These are phyloP conservation scores for Myochromella boudieri DNA, from an alignment of 768 basidiomycete genomes.

Conservation along the genomic window DNA sequence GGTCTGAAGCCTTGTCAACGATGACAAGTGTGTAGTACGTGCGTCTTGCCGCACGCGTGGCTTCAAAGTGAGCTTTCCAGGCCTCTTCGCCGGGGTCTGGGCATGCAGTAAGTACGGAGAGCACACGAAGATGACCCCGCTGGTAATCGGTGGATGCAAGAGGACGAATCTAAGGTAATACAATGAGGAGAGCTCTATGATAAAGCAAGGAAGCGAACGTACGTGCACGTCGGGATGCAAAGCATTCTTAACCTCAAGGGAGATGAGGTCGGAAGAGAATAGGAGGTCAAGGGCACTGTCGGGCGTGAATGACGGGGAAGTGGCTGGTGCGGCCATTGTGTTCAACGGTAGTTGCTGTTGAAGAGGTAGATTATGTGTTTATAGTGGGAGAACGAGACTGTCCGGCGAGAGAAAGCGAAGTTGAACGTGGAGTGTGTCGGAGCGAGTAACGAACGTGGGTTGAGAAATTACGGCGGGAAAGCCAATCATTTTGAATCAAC, in stretches of 20 bases:
- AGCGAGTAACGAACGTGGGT: neutral
- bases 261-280: conserved; percentile 73
- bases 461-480: neutral
- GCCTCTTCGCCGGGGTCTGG: conserved; percentile 65
- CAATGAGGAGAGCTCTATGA: neutral
- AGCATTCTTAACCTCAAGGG: conserved; percentile 54
- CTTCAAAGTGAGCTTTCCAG: conserved; percentile 70
- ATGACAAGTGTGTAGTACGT: conserved; percentile 90
- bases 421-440: neutral
- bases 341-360: conserved; percentile 1
- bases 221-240: conserved; percentile 57
- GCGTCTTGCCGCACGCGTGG: conserved; percentile 47
- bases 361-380: conserved; percentile 4
- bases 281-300: conserved; percentile 73
- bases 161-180: conserved; percentile 74
- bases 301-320: conserved; percentile 43
- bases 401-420: neutral
- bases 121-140: conserved; percentile 82
- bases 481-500: conserved; percentile 5
- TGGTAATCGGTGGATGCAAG: conserved; percentile 81
- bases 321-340: conserved; percentile 13
- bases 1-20: conserved; percentile 69
- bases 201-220: neutral
- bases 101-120: conserved; percentile 73
- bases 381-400: neutral